Conservation (phyloP, 208 protist genomes). For the Acanthamoeba castellanii region DNA sequence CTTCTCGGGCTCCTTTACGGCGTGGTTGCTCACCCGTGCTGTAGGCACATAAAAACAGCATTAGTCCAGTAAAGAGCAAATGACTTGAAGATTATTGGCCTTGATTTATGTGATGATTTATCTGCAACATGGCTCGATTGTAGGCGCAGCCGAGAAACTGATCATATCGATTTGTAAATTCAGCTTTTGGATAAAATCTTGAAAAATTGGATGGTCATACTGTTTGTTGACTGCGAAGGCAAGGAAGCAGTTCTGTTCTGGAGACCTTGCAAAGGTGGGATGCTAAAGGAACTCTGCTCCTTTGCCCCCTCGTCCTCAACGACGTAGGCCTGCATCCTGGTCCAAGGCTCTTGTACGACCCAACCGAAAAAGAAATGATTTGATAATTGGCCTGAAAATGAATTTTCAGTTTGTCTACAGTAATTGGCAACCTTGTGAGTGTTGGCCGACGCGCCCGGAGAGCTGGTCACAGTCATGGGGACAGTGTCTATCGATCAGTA, state of each 20-base stretch:
- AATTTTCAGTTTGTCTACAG: neutral
- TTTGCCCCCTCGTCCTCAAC: neutral
- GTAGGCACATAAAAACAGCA: neutral
- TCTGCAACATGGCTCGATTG: too few species aligned
- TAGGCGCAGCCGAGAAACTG: too few species aligned
- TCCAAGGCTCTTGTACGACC: neutral
- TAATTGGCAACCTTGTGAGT: too few species aligned
- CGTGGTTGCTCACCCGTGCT: neutral
- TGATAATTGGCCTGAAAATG: neutral
- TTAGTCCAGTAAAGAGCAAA: too few species aligned
- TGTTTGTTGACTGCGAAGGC: neutral
- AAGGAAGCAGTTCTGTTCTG: neutral
- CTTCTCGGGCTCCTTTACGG: neutral
- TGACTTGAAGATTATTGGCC: too few species aligned
- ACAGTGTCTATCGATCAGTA: too few species aligned
- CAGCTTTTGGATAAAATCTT: neutral
- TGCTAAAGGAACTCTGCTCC: neutral
- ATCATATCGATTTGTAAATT: too few species aligned
- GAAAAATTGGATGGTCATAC: neutral
- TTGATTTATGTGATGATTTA: too few species aligned
- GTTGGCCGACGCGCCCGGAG: too few species aligned
- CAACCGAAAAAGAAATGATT: neutral
- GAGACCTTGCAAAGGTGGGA: neutral
- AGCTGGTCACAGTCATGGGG: neutral
- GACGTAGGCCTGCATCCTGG: conserved; percentile 47